Evolutionary conservation across 1,284 basidiomycete species (phyloP), one percentile per base, ranked within the genome.

Genomic region (Pholiota adiposa): DNA sequence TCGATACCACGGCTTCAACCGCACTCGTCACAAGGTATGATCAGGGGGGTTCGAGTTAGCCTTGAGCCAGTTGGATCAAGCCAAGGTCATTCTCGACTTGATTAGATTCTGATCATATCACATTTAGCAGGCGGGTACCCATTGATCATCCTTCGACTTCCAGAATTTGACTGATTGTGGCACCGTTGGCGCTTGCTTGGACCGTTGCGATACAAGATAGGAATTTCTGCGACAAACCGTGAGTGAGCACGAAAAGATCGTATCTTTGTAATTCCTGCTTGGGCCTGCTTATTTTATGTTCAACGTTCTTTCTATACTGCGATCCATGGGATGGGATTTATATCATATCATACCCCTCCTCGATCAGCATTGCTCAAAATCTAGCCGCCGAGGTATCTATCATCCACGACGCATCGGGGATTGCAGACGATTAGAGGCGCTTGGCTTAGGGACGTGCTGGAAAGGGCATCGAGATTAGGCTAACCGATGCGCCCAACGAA

Each of bases 101-200:
- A 60, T 64, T 57, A 68, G 68, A 70, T 66, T 60, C 61, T 66
- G 65, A 68, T 72, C 63, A 54, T 50, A 62, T 64, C 61, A 53
- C 60, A 61, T 69, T 62, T 64, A 58, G 66, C 60, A 66, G 65
- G 48, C 58, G 56, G 60, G 59, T 58, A 63, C 63, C 60, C 61
- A 63, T 43, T 60, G 57, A 62, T 62, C 51, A 56, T 33, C 40
- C 62, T 63, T 63, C 60, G 61, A 48, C 58, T 65, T 66, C 63
- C 59, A 63, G 54, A 38, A 63, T 59, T 68, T 69, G 66, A 70
- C 69, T 74, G 72, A 75, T 75, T 74, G 74, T 75, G 74, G 72
- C 74, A 74, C 70, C 60, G 56, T 65, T 61, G 61, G 61, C 67
- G 63, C 63, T 64, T 64, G 50, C 44, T 56, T 62, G 63, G 55